Conservation (phyloP, 352 stramenopile species). For the Saprolegnia parasitica region DNA sequence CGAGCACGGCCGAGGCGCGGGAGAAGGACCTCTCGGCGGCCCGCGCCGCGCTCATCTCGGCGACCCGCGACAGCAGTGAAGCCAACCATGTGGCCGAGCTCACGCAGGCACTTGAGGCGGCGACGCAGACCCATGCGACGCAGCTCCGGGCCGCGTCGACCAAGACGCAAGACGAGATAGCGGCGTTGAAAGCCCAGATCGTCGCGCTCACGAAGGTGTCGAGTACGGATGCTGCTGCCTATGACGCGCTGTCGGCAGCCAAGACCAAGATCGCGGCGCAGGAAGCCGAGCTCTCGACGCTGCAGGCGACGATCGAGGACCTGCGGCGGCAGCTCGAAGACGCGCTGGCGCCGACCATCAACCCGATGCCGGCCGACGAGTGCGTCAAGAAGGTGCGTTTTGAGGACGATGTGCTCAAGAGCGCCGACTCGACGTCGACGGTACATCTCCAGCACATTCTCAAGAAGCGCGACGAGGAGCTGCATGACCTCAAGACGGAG, state of each 20-base stretch:
- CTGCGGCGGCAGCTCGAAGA: slow-evolving; percentile 5
- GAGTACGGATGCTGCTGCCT: background rate
- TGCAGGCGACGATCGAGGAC: slow-evolving; percentile 2
- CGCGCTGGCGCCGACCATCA: slow-evolving; percentile 1
- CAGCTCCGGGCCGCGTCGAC: slow-evolving; percentile 1
- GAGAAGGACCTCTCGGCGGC: slow-evolving; percentile 3
- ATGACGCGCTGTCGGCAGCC: background rate
- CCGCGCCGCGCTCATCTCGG: background rate
- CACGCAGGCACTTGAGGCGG: background rate
- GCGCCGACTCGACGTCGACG: background rate
- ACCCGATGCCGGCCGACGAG: slow-evolving; percentile 1
- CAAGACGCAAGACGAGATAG: background rate
- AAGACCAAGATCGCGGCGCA: background rate
- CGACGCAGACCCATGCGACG: background rate
- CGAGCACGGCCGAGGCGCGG: background rate
- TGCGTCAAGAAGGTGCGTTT: slow-evolving; percentile 23
- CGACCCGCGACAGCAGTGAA: background rate
- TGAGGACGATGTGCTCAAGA: slow-evolving; percentile 14
- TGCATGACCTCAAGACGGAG: slow-evolving; percentile 16
- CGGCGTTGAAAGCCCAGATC: background rate
- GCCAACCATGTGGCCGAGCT: slow-evolving; percentile 5
- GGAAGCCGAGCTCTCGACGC: background rate
- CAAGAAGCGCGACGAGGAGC: slow-evolving; percentile 10
- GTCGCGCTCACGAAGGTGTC: background rate
- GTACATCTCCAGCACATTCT: slow-evolving; percentile 2